phyloP scores from a whole-genome alignment of 495 filamentous ascomycete species.

The Extremus antarcticus region DNA sequence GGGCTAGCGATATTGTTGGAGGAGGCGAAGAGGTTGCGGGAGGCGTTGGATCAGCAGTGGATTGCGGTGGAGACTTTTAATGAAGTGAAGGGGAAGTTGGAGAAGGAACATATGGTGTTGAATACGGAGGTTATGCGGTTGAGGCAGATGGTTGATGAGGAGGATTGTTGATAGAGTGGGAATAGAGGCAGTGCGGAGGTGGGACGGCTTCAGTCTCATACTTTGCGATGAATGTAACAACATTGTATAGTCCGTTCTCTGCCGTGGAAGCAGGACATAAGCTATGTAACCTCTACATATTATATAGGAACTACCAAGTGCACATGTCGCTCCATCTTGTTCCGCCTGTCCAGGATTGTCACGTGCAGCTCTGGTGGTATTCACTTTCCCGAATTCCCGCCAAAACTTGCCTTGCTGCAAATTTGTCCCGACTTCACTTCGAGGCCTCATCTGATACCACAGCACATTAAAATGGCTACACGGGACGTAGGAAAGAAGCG shows the following conservation, averaged over 20 bases:
- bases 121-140: constrained; percentile 8
- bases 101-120: constrained; percentile 2
- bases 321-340: no score
- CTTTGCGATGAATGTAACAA: no score
- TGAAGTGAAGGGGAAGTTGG: constrained; percentile 5
- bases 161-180: no score
- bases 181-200: no score
- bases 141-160: constrained; percentile 9
- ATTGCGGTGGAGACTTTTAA: neutral
- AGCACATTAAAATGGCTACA: neutral
- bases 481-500: neutral
- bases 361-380: no score
- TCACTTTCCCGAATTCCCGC: no score
- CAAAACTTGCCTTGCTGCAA: neutral
- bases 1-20: constrained; percentile 2
- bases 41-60: neutral
- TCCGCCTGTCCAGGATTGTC: no score
- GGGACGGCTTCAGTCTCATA: no score
- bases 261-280: no score
- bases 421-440: neutral
- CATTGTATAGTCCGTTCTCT: no score
- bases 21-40: neutral
- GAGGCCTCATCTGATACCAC: neutral
- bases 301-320: no score
- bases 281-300: no score